These are phyloP conservation scores for Penstemon eatonii DNA, from an alignment of 257 asterid genomes.

Conservation along the genomic window DNA sequence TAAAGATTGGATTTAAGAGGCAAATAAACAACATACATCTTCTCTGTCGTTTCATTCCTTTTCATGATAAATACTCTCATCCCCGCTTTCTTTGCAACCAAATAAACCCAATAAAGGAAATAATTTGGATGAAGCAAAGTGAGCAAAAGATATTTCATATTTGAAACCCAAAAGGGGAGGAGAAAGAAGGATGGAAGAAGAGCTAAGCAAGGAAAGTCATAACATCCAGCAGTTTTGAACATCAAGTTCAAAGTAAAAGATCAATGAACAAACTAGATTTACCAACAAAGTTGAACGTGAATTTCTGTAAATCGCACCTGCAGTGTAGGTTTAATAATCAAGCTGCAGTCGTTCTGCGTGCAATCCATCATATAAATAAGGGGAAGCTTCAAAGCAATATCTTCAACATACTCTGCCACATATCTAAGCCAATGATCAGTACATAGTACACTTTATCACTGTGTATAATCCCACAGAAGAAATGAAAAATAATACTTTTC, in stretches of 20 bases:
- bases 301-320: conserved; percentile 53
- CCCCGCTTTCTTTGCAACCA: background rate
- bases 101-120: background rate
- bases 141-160: background rate
- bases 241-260: conserved; percentile 12
- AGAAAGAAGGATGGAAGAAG: background rate
- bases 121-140: background rate
- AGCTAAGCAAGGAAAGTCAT: background rate
- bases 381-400: conserved; percentile 58
- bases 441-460: conserved; percentile 20
- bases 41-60: background rate
- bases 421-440: conserved; percentile 51
- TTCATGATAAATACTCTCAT: background rate
- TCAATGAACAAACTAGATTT: conserved; percentile 17
- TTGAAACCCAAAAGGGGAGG: background rate
- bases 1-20: too few species aligned
- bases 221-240: background rate
- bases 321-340: conserved; percentile 49
- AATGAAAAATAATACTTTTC: background rate
- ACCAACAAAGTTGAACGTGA: conserved; percentile 7
- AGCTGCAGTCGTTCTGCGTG: conserved; percentile 80
- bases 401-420: conserved; percentile 59
- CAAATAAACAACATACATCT: background rate
- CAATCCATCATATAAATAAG: conserved; percentile 90
- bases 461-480: conserved; percentile 8